A percentile compares a stretch with the other conserved stretches of the same genome.
phyloP scores from a whole-genome alignment of 805 yeast species.

The Helenozyma baotianmanensis region DNA sequence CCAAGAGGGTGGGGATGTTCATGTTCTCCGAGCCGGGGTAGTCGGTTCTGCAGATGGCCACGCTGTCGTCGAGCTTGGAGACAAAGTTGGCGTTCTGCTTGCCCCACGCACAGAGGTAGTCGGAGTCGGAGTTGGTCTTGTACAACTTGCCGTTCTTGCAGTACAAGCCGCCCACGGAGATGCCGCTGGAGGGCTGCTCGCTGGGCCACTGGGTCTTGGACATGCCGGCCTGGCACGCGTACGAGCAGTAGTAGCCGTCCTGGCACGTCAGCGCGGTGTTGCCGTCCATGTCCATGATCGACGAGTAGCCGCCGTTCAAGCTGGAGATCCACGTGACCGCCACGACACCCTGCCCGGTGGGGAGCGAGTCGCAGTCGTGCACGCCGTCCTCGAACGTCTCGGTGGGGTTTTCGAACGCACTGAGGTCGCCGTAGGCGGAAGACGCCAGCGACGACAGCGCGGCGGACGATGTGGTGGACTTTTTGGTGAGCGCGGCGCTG shows the following conservation, averaged over 20 bases:
- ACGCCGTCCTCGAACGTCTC: slow-evolving; percentile 17
- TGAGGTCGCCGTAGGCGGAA: slow-evolving; percentile 14
- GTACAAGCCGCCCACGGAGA: slow-evolving; percentile 66
- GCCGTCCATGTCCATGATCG: slow-evolving; percentile 45
- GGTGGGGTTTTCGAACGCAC: slow-evolving; percentile 14
- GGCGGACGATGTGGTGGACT: slow-evolving; percentile 2
- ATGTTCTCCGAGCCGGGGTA: slow-evolving; percentile 81
- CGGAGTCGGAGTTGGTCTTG: slow-evolving; percentile 48
- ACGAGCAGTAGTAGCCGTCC: slow-evolving; percentile 70
- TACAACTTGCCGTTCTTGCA: slow-evolving; percentile 61
- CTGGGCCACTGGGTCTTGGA: slow-evolving; percentile 79
- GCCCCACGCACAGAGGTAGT: slow-evolving; percentile 66
- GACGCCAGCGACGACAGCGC: slow-evolving; percentile 2
- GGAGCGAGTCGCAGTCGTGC: slow-evolving; percentile 18
- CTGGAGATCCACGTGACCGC: slow-evolving; percentile 20
- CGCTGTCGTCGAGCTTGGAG: slow-evolving; percentile 45
- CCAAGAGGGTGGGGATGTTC: slow-evolving; percentile 66
- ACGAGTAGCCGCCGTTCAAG: slow-evolving; percentile 40
- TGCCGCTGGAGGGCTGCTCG: slow-evolving; percentile 61
- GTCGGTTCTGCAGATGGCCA: slow-evolving; percentile 73
- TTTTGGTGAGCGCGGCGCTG: slow-evolving; percentile 14
- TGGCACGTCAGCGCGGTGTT: slow-evolving; percentile 46
- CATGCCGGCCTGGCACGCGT: slow-evolving; percentile 77
- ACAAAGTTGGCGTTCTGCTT: slow-evolving; percentile 49
- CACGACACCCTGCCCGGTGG: slow-evolving; percentile 20